Evolutionary conservation across 2,329 filamentous ascomycete species (phyloP).

Genomic region (Verticillium dahliae): DNA sequence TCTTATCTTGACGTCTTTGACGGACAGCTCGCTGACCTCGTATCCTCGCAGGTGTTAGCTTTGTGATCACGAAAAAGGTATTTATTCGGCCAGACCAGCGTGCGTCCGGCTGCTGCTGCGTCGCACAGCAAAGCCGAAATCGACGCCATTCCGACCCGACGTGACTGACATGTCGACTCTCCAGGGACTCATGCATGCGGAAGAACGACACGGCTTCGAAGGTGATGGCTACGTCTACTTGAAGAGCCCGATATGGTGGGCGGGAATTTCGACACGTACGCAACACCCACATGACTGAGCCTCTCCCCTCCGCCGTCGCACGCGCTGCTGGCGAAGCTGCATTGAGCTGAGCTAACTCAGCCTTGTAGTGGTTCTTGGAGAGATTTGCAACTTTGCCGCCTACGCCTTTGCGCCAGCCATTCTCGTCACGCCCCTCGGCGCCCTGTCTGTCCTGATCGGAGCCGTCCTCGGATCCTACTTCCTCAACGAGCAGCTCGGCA

Average conservation of each 20-base stretch:
- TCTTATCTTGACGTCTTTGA: neutral
- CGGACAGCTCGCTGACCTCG: constrained; percentile 12
- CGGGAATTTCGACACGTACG: constrained; percentile 81
- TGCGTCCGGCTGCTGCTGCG: no score
- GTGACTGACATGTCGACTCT: neutral
- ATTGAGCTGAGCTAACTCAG: constrained; percentile 5
- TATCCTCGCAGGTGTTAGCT: constrained; percentile 67
- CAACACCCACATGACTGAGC: neutral
- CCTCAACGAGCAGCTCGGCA: constrained; percentile 82
- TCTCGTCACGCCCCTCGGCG: constrained; percentile 89
- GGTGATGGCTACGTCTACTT: constrained; percentile 94
- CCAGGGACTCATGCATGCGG: constrained; percentile 83
- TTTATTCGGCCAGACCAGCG: neutral
- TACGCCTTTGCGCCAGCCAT: constrained; percentile 99
- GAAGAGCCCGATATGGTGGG: constrained; percentile 96
- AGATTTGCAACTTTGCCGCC: constrained; percentile 94
- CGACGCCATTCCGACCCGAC: neutral
- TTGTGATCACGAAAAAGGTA: constrained; percentile 99
- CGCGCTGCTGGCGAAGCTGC: no score
- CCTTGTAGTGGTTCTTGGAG: constrained; percentile 73
- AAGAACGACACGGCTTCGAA: constrained; percentile 89
- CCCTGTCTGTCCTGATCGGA: constrained; percentile 89
- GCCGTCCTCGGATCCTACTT: constrained; percentile 95
- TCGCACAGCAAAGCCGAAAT: neutral
- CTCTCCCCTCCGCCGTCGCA: neutral